A percentile compares a stretch with the other conserved stretches of the same genome.
phyloP scores from a whole-genome alignment of 2,329 filamentous ascomycete species.

The Raffaelea albimanens region DNA sequence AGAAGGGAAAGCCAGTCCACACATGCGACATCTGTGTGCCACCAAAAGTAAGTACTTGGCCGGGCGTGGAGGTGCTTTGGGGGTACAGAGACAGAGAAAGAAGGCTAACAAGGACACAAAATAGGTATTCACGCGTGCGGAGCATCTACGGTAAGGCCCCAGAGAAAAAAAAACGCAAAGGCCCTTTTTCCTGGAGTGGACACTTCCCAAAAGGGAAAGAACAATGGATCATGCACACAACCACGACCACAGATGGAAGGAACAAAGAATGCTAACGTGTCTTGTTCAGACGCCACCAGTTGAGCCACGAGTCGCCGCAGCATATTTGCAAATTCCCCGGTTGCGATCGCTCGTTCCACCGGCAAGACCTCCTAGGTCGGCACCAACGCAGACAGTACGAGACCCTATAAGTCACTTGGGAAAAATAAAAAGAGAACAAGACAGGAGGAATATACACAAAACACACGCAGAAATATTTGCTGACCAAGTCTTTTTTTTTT shows the following conservation, averaged over 20 bases:
- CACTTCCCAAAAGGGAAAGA: not conserved
- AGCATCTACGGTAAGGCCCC: constrained; percentile 16
- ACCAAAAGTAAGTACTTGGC: constrained; percentile 6
- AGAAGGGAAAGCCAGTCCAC: constrained; percentile 12
- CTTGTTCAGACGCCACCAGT: constrained; percentile 22
- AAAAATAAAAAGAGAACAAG: not conserved
- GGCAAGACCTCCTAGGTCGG: constrained; percentile 49
- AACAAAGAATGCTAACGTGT: not conserved
- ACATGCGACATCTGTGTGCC: constrained; percentile 9
- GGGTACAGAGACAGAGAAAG: constrained; percentile 11
- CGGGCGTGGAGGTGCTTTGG: no score
- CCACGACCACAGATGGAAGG: no score
- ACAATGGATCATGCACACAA: no score
- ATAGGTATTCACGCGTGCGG: constrained; percentile 5
- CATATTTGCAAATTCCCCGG: constrained; percentile 41
- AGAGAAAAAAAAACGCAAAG: not conserved
- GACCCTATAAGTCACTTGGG: constrained; percentile 7
- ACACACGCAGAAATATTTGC: not conserved
- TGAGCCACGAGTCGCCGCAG: constrained; percentile 24
- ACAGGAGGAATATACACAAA: not conserved
- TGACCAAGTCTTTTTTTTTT: no score
- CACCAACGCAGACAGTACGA: constrained; percentile 45
- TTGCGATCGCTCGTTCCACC: constrained; percentile 49
- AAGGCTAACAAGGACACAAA: no score
- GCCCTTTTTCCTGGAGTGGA: no score